These are phyloP conservation scores for Lipomyces lipofer DNA, from an alignment of 805 yeast genomes.

Conservation along the genomic window DNA sequence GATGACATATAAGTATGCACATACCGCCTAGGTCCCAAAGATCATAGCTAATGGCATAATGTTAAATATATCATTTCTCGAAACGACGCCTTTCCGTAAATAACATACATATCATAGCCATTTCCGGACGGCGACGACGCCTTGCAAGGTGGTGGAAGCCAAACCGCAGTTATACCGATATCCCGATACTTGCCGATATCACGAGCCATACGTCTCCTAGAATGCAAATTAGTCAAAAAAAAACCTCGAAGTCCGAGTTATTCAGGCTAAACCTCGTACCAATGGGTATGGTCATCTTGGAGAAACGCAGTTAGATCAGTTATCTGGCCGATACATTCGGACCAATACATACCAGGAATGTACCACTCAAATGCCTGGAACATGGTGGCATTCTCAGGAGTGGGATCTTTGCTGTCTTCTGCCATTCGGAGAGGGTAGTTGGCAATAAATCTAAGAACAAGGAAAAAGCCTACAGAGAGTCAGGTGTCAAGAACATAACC, in stretches of 20 bases:
- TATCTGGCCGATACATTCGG: too few species aligned
- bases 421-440: too few species aligned
- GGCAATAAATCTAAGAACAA: too few species aligned
- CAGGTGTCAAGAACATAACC: too few species aligned
- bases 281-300: constrained; percentile 26
- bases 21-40: constrained; percentile 28
- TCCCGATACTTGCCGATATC: constrained; percentile 14
- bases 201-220: constrained; percentile 18
- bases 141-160: constrained; percentile 30
- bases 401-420: constrained; percentile 7
- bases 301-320: background rate
- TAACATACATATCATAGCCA: constrained; percentile 24
- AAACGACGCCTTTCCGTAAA: background rate
- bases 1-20: too few species aligned
- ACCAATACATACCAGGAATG: constrained; percentile 14
- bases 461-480: too few species aligned
- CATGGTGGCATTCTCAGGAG: constrained; percentile 27
- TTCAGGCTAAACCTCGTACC: constrained; percentile 15
- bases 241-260: too few species aligned
- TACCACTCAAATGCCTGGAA: constrained; percentile 32
- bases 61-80: background rate
- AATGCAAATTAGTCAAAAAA: too few species aligned
- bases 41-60: constrained; percentile 19
- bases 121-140: constrained; percentile 28
- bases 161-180: constrained; percentile 26